Evolutionary conservation across 805 yeast species (phyloP), one percentile per base, ranked within the genome.

Genomic region (Ogataea sp.): DNA sequence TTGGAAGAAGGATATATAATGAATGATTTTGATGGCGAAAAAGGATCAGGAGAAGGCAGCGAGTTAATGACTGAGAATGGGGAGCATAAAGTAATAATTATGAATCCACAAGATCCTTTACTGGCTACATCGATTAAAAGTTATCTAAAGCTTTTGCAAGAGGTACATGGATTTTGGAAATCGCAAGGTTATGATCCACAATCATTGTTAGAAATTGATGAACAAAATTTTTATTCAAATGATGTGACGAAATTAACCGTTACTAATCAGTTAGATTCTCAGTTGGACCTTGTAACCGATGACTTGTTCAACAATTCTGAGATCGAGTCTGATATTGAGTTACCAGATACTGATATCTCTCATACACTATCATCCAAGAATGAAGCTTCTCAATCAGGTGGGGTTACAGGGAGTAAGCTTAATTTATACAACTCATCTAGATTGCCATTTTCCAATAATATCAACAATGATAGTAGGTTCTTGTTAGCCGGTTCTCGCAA

Each of bases 171-270:
- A 14, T 18, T 17, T 14, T 34, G 29, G 46, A 45, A 37, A 29
- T 28, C 36, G 10, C 11, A 23, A 8, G 52, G 51, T 11, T 38
- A 16, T 16, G 47, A 48, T 25, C 50, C 53, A 11, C 40, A 42
- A 34, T 37, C 36, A 4, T 20, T 49, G 20, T 27, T 50, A 4
- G 38, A 21, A 8, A 34, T 44, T 7, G 43, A 50, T 31, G 55
- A 53, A 10, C 58, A 53, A 37, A 39, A 38, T 2, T 51, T 41
- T 32, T 53, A 53, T 32, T 35, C 43, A 0, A 43, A 46, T 32
- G 38, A n/a, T 3, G 11, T 24, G 20, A n/a, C 23, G n/a, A 8
- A 13, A 3, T 6, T 3, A 18, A 14, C 9, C 11, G 26, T 11
- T 7, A 30, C 21, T 3, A 17, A 8, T 14, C 15, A 18, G 6